A percentile compares a stretch with the other conserved stretches of the same genome.
Evolutionary conservation across 805 yeast species (phyloP).

Genomic region (Komagataella pastoris): DNA sequence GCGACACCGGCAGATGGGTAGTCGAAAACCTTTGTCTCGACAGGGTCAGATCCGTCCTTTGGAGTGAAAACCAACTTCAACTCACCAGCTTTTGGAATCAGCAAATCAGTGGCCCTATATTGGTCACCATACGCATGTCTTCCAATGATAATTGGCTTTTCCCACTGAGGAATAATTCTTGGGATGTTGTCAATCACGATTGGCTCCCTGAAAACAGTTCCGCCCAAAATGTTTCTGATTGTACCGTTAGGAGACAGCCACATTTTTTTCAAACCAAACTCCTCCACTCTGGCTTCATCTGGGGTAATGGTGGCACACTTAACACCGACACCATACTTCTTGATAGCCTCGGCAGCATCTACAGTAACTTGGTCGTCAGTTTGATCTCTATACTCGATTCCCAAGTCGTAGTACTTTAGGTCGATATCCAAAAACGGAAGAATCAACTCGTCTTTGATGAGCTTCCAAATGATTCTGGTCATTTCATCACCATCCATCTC

Average conservation of each 20-base stretch:
- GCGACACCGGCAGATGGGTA: slow-evolving; percentile 71
- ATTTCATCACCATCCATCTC: slow-evolving; percentile 98
- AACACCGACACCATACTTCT: slow-evolving; percentile 83
- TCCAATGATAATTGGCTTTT: slow-evolving; percentile 90
- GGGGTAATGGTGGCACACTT: slow-evolving; percentile 99
- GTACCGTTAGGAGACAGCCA: slow-evolving; percentile 98
- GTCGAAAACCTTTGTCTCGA: slow-evolving; percentile 50
- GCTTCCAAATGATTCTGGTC: slow-evolving; percentile 93
- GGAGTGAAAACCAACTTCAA: slow-evolving; percentile 71
- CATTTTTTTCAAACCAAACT: slow-evolving; percentile 85
- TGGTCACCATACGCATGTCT: slow-evolving; percentile 98
- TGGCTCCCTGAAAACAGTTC: slow-evolving; percentile 95
- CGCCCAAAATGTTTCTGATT: slow-evolving; percentile 88
- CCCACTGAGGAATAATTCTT: slow-evolving; percentile 83
- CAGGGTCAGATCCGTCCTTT: slow-evolving; percentile 39
- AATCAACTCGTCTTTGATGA: slow-evolving; percentile 77
- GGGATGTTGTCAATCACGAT: slow-evolving; percentile 78
- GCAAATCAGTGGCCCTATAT: slow-evolving; percentile 83
- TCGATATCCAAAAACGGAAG: slow-evolving; percentile 79
- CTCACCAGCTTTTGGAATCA: slow-evolving; percentile 69
- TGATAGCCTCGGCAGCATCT: slow-evolving; percentile 84
- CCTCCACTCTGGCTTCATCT: slow-evolving; percentile 89
- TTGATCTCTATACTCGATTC: slow-evolving; percentile 74
- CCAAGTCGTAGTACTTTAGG: slow-evolving; percentile 83
- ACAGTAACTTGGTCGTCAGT: slow-evolving; percentile 82